Base-by-base conservation (phyloP, 306 rosid species). In the Quercus parvula region DNA sequence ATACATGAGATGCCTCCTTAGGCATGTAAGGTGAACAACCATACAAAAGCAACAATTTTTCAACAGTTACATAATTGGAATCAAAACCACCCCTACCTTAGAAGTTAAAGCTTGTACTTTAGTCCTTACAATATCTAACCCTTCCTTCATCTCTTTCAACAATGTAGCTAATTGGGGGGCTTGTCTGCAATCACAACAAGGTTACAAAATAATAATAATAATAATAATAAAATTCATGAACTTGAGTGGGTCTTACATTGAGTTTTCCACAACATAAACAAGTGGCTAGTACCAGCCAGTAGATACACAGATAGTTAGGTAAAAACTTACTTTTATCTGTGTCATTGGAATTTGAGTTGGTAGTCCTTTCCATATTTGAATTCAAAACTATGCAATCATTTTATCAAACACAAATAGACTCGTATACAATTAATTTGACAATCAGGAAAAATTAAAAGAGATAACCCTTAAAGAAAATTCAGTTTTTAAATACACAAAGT, bases 131-230 rank as follows among this genome's bases (percentile, higher is more conserved):
- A 57, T 35, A 78, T 93, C 96, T 59, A 95, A 87, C 20, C 97
- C 97, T 75, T 89, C 91, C 83, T 90, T 91, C 97, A 93, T 95
- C 56, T 93, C 96, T 79, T 90, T 95, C 87, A 95, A 79, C 81
- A 93, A 13, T 6, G 86, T 84, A 74, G 76, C 77, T 70, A 95
- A 82, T 66, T 89, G 94, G 38, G 96, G 84, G 24, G 84, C 86
- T 78, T 90, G 92, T 74, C 96, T 90, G 70, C 35, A 38, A 46
- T 28, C 54, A 72, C 24, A 12, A 41, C 54, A 49, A 3, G 6
- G 20, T 30, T 7, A 8, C 49, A 4, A 31, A 31, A 31, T 0
- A 31, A 3, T 5, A 30, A 64, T 24, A 24, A 24, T 24, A 24
- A 24, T 24, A 64, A 5, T 17, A 5, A 28, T 14, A 4, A 66